Percentiles rank a stretch among this genome's conserved stretches.
These are phyloP conservation scores for Xylaria bambusicola DNA, from an alignment of 495 filamentous ascomycete species.

Conservation along the genomic window DNA sequence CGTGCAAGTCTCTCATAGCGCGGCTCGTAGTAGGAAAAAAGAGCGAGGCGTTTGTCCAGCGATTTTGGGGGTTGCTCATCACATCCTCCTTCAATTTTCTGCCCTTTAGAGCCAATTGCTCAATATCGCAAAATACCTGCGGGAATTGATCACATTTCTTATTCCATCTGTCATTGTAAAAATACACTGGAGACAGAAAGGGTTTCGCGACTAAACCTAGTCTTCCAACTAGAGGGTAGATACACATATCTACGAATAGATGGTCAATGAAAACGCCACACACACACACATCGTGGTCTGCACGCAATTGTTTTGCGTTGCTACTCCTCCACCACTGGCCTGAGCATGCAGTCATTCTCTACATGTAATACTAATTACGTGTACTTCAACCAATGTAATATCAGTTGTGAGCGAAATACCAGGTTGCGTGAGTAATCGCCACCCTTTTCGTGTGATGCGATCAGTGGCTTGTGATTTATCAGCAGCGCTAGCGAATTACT, in stretches of 20 bases:
- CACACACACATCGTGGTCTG: neutral
- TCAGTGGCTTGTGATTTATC: too few species aligned
- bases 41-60: constrained; percentile 1
- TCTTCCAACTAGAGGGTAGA: neutral
- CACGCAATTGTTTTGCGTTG: neutral
- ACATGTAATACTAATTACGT: neutral
- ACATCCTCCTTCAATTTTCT: neutral
- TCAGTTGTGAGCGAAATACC: too few species aligned
- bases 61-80: neutral
- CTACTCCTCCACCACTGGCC: neutral
- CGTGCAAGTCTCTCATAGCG: neutral
- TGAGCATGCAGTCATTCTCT: neutral
- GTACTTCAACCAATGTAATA: neutral
- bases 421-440: too few species aligned
- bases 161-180: neutral
- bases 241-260: constrained; percentile 3
- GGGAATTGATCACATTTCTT: neutral
- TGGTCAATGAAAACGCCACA: constrained; percentile 4
- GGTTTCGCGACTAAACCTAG: neutral
- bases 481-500: too few species aligned
- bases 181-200: neutral
- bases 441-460: too few species aligned
- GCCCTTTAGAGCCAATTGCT: neutral
- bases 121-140: neutral
- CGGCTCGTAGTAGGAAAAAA: neutral